A percentile compares a stretch with the other conserved stretches of the same genome.
Evolutionary conservation across 2,329 filamentous ascomycete species (phyloP).

Genomic region (Monosporascus sp.): DNA sequence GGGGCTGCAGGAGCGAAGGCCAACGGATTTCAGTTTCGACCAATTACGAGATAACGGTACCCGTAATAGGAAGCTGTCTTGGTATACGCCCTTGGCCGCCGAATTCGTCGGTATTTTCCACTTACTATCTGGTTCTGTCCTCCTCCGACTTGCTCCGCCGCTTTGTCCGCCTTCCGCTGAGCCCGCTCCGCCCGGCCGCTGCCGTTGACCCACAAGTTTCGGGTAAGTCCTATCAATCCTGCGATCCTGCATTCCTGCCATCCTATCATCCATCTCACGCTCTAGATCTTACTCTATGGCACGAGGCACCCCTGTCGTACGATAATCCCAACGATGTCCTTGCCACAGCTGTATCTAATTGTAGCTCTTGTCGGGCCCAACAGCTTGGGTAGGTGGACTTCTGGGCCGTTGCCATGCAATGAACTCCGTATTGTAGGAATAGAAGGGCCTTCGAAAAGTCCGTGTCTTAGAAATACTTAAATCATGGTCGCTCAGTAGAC

Average conservation of each 20-base stretch:
- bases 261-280: not conserved
- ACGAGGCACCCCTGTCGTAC: not conserved
- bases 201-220: too few relatives aligned
- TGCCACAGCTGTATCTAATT: too few relatives aligned
- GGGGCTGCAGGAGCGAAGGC: too few relatives aligned
- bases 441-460: not conserved
- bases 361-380: not conserved
- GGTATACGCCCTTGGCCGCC: too few relatives aligned
- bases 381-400: not conserved
- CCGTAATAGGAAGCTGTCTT: too few relatives aligned
- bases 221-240: not conserved
- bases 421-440: not conserved
- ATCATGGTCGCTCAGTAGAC: not conserved
- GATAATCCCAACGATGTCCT: not conserved
- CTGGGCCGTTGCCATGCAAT: not conserved
- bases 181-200: not conserved
- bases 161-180: too few relatives aligned
- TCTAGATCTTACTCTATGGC: not conserved
- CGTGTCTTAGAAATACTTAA: not conserved
- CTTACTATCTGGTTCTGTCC: too few relatives aligned
- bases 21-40: too few relatives aligned
- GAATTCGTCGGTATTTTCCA: too few relatives aligned
- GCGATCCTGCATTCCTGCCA: not conserved
- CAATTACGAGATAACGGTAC: too few relatives aligned
- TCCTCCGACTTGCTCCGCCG: too few relatives aligned